Evolutionary conservation across 805 yeast species (phyloP), one percentile per base, ranked within the genome.

Genomic region (Candida peoriensis): DNA sequence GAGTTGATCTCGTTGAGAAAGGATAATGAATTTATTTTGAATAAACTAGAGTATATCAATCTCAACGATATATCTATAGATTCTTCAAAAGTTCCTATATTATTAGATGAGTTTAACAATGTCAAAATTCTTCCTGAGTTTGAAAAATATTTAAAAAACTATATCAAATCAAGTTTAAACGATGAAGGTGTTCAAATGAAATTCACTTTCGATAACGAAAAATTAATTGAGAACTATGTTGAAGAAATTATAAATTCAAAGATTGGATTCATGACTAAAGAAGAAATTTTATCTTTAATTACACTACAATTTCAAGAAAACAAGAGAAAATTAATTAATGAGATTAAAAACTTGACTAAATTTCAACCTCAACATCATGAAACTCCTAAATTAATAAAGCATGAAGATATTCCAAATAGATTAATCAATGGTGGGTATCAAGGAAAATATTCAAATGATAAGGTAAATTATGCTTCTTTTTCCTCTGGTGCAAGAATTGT

Each of bases 401-500:
- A n/a, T n/a, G 37, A 38, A 2, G n/a, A 16, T 5, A 32, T 44
- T 3, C 39, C 43, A 9, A 18, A 30, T 11, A 36, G 33, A 23
- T 28, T 37, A 21, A 36, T 42, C 2, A 30, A 41, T 3, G 25
- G 26, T 2, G 16, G 25, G 9, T 33, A 42, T 33, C 38, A 38
- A 30, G 36, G 42, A 8, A 41, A 37, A 21, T 11, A 40, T 5
- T 31, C 39, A 1, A 38, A 37, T 15, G 48, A 48, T 28, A 63
- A 60, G 36, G 34, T 61, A 16, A 61, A 62, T 43, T 58, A 58
- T 39, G 58, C 62, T 9, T 48, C 59, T 4, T 52, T 44, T 30
- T 47, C 53, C 1, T 59, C 55, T 28, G 70, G 69, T 4, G 61
- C 68, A 7, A 50, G 61, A 32, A 41, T 64, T 18, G 41, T 64